These are phyloP conservation scores for Colletotrichum liaoningense DNA, from an alignment of 2,329 filamentous ascomycete genomes.

Conservation along the genomic window DNA sequence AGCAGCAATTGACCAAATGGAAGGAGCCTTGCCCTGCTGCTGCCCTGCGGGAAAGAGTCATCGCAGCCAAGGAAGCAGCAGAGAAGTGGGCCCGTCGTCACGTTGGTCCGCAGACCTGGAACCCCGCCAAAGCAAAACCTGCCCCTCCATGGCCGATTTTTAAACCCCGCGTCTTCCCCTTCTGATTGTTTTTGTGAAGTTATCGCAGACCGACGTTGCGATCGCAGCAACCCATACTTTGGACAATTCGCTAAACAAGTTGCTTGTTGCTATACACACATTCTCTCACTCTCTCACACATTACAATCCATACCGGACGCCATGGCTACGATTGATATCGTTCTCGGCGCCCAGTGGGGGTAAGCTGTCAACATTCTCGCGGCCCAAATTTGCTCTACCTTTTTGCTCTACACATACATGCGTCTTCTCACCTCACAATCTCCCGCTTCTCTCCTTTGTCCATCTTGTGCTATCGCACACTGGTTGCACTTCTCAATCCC, in stretches of 20 bases:
- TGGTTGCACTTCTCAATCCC: not conserved
- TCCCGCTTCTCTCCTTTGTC: not conserved
- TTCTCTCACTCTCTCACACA: not conserved
- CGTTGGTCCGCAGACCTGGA: slow-evolving; percentile 6
- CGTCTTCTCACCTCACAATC: not conserved
- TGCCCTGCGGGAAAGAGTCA: not conserved
- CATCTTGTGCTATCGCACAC: not conserved
- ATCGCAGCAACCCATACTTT: slow-evolving; percentile 35
- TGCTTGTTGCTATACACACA: slow-evolving; percentile 27
- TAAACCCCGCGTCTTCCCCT: slow-evolving; percentile 35
- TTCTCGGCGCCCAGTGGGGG: slow-evolving; percentile 53
- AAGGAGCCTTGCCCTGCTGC: not conserved
- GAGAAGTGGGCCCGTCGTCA: not conserved
- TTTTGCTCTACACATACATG: slow-evolving; percentile 23
- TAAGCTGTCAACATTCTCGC: slow-evolving; percentile 40
- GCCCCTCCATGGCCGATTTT: slow-evolving; percentile 36
- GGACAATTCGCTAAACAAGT: slow-evolving; percentile 17
- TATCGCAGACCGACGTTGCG: slow-evolving; percentile 37
- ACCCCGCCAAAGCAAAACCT: slow-evolving; percentile 35
- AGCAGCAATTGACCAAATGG: not conserved
- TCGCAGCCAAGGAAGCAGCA: not conserved
- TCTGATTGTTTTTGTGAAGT: slow-evolving; percentile 33
- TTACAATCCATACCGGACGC: slow-evolving; percentile 2
- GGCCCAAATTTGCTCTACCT: slow-evolving; percentile 31
- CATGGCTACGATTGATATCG: slow-evolving; percentile 43